Conservation (phyloP, 106 monocot species). For the Triglochin maritima region DNA sequence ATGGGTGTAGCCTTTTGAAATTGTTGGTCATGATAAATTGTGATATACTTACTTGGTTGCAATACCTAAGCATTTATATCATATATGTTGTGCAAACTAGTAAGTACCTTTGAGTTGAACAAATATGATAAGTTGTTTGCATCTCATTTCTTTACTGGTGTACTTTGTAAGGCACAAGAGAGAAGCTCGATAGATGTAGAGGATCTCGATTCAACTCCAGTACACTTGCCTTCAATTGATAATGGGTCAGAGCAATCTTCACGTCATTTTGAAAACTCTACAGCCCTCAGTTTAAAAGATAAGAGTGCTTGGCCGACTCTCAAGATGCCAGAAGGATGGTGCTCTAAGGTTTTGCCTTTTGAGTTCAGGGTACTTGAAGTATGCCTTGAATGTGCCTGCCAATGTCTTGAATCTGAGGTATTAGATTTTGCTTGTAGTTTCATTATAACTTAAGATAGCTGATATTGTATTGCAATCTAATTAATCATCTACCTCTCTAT, state of each 20-base stretch:
- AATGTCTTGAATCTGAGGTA: constrained; percentile 23
- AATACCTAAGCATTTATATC: too few species aligned
- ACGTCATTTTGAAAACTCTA: neutral
- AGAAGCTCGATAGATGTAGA: neutral
- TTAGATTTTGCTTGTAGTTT: neutral
- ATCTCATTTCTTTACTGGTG: neutral
- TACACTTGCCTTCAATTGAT: neutral
- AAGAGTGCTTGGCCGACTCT: neutral
- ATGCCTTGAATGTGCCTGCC: constrained; percentile 21
- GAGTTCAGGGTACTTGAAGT: constrained; percentile 26
- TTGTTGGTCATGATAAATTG: too few species aligned
- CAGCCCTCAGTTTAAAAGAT: neutral
- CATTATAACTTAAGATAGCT: neutral
- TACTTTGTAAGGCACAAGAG: neutral
- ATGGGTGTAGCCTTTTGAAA: too few species aligned
- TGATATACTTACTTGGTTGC: too few species aligned
- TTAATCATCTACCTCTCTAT: neutral
- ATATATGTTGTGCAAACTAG: too few species aligned
- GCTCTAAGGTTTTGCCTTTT: constrained; percentile 17
- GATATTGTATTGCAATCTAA: neutral
- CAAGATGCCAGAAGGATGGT: neutral
- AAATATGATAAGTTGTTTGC: too few species aligned
- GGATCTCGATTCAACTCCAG: neutral
- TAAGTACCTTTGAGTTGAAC: too few species aligned
- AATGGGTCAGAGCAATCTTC: neutral